Base-by-base conservation (phyloP, 768 basidiomycete genomes). In the Amanita inopinata region DNA sequence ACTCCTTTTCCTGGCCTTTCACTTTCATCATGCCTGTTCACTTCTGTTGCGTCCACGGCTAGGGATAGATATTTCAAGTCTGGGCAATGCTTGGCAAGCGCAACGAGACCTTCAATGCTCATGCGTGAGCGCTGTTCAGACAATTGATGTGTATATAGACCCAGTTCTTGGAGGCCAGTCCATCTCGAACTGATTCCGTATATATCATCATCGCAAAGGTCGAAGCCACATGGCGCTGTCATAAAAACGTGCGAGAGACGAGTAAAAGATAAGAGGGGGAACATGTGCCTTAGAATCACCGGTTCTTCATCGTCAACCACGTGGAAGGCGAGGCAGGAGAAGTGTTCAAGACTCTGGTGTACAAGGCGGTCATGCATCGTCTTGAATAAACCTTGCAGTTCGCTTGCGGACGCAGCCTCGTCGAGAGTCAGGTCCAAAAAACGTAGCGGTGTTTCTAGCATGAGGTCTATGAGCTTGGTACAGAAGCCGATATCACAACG, bases 231-330 rank as follows among this genome's bases (percentile, higher is more conserved):
- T 11, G 5, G 9, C 7, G 23, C 4, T 4, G 17, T 22, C 14
- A 41, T 24, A 17, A 9, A 31, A n/a, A 41, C 19, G 4, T 41
- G 11, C 4, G 31, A 41, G 17, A 41, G 31, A 9, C 7, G 9
- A 11, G 28, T 41, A 23, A 41, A 41, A 8, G 28, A n/a, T 4
- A 41, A 22, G 18, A 41, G 28, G 22, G 40, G 40, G n/a, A n/a
- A n/a, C n/a, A n/a, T n/a, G n/a, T n/a, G n/a, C n/a, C n/a, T n/a
- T n/a, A n/a, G n/a, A n/a, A n/a, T n/a, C n/a, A n/a, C n/a, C n/a
- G n/a, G n/a, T n/a, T n/a, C n/a, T n/a, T n/a, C n/a, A n/a, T n/a
- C n/a, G n/a, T n/a, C n/a, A n/a, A n/a, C n/a, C n/a, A n/a, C n/a
- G n/a, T n/a, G n/a, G n/a, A n/a, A n/a, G n/a, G n/a, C n/a, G n/a